Conservation (phyloP, 768 basidiomycete species). For the Rubroboletus pulcherrimus region DNA sequence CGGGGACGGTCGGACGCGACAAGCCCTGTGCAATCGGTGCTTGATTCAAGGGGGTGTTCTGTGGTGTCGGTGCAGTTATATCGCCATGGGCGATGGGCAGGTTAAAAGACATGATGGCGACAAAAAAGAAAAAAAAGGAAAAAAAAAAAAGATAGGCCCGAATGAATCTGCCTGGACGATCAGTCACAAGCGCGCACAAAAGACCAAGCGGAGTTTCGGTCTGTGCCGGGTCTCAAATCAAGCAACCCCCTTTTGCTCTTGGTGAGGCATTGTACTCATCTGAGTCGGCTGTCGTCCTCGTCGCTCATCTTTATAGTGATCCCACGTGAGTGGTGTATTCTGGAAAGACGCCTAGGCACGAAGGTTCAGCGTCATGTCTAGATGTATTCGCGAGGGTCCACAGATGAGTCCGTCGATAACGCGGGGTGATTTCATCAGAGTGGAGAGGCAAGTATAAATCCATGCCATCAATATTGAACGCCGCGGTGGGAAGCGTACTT, state of each 20-base stretch:
- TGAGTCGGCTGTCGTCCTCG: not conserved
- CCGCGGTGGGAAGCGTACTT: not conserved
- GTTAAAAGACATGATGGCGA: constrained; percentile 59
- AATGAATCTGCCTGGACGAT: constrained; percentile 20
- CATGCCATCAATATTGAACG: not conserved
- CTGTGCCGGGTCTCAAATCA: constrained; percentile 19
- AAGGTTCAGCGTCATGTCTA: not conserved
- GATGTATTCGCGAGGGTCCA: no score
- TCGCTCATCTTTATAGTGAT: not conserved
- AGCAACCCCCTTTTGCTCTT: not conserved
- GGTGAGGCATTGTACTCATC: not conserved
- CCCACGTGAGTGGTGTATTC: not conserved
- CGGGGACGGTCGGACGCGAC: constrained; percentile 85
- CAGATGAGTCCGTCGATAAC: no score
- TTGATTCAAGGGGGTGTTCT: constrained; percentile 84
- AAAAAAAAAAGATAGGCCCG: constrained; percentile 21
- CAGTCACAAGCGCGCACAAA: constrained; percentile 22
- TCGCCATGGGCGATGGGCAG: constrained; percentile 58
- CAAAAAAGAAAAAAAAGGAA: constrained; percentile 18
- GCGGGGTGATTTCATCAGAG: not conserved
- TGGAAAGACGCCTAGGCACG: not conserved
- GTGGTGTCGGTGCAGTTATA: constrained; percentile 86
- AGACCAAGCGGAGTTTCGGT: constrained; percentile 36
- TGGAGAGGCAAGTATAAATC: not conserved
- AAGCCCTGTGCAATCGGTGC: constrained; percentile 77